These are phyloP conservation scores for Rhizopus microsporus DNA, from an alignment of 371 early-diverging fungal species.

Conservation along the genomic window DNA sequence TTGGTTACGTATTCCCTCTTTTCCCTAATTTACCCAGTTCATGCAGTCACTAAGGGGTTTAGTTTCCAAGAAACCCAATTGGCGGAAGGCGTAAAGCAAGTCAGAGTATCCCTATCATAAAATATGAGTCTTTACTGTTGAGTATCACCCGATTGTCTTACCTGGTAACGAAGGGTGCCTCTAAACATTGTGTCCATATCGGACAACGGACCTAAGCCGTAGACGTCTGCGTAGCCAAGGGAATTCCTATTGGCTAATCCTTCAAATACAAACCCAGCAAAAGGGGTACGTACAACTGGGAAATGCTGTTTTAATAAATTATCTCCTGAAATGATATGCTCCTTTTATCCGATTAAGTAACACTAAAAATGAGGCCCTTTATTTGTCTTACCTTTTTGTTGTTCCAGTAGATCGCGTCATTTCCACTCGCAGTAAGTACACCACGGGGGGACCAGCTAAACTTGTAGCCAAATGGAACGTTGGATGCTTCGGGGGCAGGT, in stretches of 20 bases:
- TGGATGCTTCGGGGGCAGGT: conserved; percentile 86
- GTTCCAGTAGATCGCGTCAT: conserved; percentile 79
- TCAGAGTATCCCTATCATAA: conserved; percentile 61
- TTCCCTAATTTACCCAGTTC: conserved; percentile 46
- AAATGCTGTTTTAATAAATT: conserved; percentile 71
- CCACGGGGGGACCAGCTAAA: conserved; percentile 90
- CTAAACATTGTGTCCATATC: conserved; percentile 83
- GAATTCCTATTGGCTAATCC: conserved; percentile 86
- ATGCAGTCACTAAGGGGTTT: conserved; percentile 30
- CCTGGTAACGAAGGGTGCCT: conserved; percentile 81
- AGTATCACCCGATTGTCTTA: conserved; percentile 4
- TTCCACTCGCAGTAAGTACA: conserved; percentile 81
- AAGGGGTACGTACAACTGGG: conserved; percentile 64
- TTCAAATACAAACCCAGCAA: conserved; percentile 83
- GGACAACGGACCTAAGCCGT: conserved; percentile 64
- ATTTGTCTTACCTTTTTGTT: conserved; percentile 61
- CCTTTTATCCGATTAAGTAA: conserved; percentile 13
- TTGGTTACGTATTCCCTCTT: neutral
- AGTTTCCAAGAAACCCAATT: conserved; percentile 54
- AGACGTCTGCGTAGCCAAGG: conserved; percentile 66
- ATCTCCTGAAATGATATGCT: conserved; percentile 66
- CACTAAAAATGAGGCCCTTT: neutral
- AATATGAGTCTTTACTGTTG: neutral
- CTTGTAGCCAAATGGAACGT: conserved; percentile 89
- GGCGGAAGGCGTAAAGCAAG: conserved; percentile 61